Percentiles rank a stretch among this genome's conserved stretches.
Evolutionary conservation across 768 basidiomycete species (phyloP).

Genomic region (Clavulina sp.): DNA sequence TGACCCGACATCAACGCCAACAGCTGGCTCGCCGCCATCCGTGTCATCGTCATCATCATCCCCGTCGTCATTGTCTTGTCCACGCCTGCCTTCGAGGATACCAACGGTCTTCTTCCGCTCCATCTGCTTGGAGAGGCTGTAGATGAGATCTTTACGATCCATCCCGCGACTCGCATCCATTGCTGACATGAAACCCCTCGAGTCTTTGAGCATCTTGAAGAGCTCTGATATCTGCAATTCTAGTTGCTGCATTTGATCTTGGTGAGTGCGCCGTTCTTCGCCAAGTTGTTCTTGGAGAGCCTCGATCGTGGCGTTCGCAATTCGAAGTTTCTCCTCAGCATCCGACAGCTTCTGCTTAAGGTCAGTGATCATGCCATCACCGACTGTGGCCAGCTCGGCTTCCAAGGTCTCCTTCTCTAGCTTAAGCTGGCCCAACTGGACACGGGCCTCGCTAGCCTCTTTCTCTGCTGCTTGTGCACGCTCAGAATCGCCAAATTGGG

Average conservation of each 20-base stretch:
- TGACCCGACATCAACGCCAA: too few relatives aligned
- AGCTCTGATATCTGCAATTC: slow-evolving; percentile 87
- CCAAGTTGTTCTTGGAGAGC: slow-evolving; percentile 62
- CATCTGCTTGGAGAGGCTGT: slow-evolving; percentile 62
- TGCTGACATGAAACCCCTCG: slow-evolving; percentile 59
- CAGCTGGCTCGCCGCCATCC: slow-evolving; percentile 21
- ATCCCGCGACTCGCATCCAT: slow-evolving; percentile 34
- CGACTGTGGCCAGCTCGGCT: slow-evolving; percentile 62
- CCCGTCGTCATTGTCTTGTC: slow-evolving; percentile 8
- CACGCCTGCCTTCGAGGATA: slow-evolving; percentile 52
- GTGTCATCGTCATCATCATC: slow-evolving; percentile 15
- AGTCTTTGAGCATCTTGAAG: slow-evolving; percentile 83
- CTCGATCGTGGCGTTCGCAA: slow-evolving; percentile 63
- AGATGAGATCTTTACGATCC: slow-evolving; percentile 65
- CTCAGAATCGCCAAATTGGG: slow-evolving; percentile 81
- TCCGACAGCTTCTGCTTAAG: slow-evolving; percentile 53
- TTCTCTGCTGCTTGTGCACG: slow-evolving; percentile 58
- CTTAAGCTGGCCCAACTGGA: slow-evolving; percentile 43
- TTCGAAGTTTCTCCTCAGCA: slow-evolving; percentile 57
- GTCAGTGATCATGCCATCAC: slow-evolving; percentile 68
- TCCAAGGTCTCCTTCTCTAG: slow-evolving; percentile 72
- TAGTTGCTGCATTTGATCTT: slow-evolving; percentile 73
- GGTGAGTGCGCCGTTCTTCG: slow-evolving; percentile 59
- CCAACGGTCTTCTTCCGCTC: slow-evolving; percentile 71
- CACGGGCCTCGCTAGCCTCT: slow-evolving; percentile 54